Conservation (phyloP, 2,329 filamentous ascomycete genomes). For the Verticillium klebahnii region DNA sequence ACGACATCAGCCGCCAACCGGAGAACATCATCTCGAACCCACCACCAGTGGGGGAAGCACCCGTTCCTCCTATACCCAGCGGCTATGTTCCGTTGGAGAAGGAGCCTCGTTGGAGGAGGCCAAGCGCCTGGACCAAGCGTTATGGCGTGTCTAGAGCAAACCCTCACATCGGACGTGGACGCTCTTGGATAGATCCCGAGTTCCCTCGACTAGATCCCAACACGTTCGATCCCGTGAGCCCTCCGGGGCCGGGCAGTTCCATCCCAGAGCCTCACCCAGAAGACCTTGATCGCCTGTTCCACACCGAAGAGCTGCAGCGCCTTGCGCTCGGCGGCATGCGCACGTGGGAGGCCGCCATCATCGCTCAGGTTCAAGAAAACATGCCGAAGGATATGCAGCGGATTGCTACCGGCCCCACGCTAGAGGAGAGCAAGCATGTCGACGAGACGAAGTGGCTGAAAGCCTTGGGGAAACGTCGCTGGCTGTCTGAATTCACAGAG, state of each 20-base stretch:
- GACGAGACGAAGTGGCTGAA: conserved; percentile 7
- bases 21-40: not conserved
- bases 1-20: not conserved
- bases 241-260: not conserved
- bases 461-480: conserved; percentile 7
- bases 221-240: not conserved
- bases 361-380: conserved; percentile 3
- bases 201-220: not conserved
- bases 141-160: not conserved
- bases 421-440: not conserved
- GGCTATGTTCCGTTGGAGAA: not conserved
- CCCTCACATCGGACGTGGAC: not conserved
- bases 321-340: conserved; percentile 2
- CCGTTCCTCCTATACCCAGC: not conserved
- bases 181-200: conserved; percentile 7
- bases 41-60: not conserved
- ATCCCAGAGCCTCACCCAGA: not conserved
- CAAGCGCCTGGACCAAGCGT: not conserved
- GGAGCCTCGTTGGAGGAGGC: not conserved
- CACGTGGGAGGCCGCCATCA: conserved; percentile 9
- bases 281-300: conserved; percentile 9
- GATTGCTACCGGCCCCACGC: not conserved
- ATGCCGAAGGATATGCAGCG: not conserved
- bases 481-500: conserved; percentile 7
- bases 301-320: conserved; percentile 4